Evolutionary conservation across 495 filamentous ascomycete species (phyloP).

Genomic region (Neurospora tetraspora): DNA sequence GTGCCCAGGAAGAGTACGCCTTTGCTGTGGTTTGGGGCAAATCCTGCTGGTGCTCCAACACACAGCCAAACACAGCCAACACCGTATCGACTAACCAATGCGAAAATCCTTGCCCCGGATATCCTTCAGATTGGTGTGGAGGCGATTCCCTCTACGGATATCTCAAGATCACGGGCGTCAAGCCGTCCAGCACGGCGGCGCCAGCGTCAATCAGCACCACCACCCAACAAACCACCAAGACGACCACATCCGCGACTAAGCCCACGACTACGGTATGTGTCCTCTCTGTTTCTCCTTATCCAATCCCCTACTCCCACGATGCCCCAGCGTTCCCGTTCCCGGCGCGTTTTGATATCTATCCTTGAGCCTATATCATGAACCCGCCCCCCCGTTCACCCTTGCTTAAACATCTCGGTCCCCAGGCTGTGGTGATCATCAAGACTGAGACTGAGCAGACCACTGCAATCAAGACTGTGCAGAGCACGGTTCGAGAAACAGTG

Average conservation of each 20-base stretch:
- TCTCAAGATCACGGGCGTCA: conserved; percentile 16
- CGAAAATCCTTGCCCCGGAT: conserved; percentile 30
- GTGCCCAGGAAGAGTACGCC: conserved; percentile 13
- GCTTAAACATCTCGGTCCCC: neutral
- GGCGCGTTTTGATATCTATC: neutral
- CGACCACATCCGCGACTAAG: neutral
- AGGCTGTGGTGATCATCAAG: neutral
- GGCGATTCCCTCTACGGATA: conserved; percentile 31
- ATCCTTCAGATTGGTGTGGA: conserved; percentile 31
- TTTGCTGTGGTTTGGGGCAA: conserved; percentile 30
- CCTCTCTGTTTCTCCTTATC: neutral
- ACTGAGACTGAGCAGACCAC: conserved; percentile 17
- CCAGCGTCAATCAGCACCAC: conserved; percentile 2
- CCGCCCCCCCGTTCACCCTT: neutral
- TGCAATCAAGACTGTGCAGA: conserved; percentile 24
- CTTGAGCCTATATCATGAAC: neutral
- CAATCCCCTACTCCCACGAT: neutral
- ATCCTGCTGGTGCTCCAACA: conserved; percentile 36
- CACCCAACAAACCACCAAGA: neutral
- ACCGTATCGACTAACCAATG: conserved; percentile 26
- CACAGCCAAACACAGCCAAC: conserved; percentile 16
- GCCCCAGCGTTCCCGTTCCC: neutral
- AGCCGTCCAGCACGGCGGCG: conserved; percentile 21
- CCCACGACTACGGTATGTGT: conserved; percentile 13
- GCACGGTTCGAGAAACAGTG: conserved; percentile 22